Evolutionary conservation across 441 rosid genomes (phyloP).

Genomic region (Cnidoscolus chayamansa): DNA sequence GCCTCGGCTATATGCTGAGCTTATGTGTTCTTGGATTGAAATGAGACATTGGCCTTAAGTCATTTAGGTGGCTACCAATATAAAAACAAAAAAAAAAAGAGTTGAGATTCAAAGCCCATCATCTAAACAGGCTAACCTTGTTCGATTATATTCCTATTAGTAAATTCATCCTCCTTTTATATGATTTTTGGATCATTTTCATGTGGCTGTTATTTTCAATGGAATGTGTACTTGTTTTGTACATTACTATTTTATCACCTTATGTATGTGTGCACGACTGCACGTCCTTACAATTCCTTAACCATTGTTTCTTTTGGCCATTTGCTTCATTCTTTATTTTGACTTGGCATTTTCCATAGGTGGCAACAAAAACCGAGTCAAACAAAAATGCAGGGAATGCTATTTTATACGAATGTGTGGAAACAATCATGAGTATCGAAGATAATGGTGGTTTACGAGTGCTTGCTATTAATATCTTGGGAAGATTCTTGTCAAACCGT

Average conservation of each 20-base stretch:
- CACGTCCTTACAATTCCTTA: neutral
- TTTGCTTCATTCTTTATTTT: constrained; percentile 26
- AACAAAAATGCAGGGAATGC: constrained; percentile 99
- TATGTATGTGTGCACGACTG: neutral
- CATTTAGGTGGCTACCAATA: neutral
- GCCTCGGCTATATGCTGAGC: neutral
- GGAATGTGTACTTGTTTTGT: neutral
- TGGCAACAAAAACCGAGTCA: constrained; percentile 98
- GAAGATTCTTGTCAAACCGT: constrained; percentile 96
- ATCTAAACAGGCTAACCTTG: neutral
- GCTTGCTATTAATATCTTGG: constrained; percentile 96
- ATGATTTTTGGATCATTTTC: neutral
- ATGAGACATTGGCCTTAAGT: neutral
- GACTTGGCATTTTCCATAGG: constrained; percentile 48
- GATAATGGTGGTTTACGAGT: constrained; percentile 96
- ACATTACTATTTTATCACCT: neutral
- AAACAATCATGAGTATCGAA: constrained; percentile 96
- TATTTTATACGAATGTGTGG: constrained; percentile 94
- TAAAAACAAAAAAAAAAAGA: neutral
- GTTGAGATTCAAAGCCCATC: constrained; percentile 12
- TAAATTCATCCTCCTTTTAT: neutral
- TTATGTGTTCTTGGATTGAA: neutral
- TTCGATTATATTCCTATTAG: neutral
- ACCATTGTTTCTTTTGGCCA: neutral
- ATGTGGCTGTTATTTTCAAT: constrained; percentile 3